Base-by-base conservation (phyloP, 345 rosid genomes). In the Syzygium oleosum region DNA sequence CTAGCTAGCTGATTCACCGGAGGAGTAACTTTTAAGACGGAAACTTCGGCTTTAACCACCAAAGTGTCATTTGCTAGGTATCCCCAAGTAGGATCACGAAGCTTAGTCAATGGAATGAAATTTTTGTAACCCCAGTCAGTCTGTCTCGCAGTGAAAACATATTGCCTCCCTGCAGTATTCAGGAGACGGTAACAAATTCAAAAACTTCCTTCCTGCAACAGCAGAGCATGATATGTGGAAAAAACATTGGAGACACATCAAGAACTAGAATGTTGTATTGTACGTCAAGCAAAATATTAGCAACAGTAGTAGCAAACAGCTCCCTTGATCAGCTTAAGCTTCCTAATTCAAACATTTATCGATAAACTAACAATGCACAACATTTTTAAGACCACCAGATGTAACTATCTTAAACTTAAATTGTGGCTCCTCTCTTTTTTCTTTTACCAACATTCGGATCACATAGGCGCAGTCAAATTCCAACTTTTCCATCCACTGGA, bases 11-110 rank as follows among this genome's bases (percentile, higher is more conserved):
- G 84, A 73, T 43, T 53, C 68, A 31, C 41, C 6, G 31, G 56
- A 43, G 87, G 84, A 29, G 7, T 51, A 17, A n/a, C 79, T n/a
- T 12, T 4, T 68, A 1, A 68, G 79, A 68, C 5, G 15, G 84
- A 51, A 78, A 59, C 56, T 59, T 19, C 10, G 1, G 49, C 56
- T 56, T 80, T 84, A n/a, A 87, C 25, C 58, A 87, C 58, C 88
- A 87, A 79, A 51, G n/a, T 53, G 85, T 87, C 54, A 19, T 78
- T 43, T 31, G 46, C 85, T 23, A 87, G 52, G n/a, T 73, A 87
- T 38, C 88, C 88, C 2, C 2, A 0, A 2, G n/a, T 25, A 87
- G 27, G 10, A 27, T 14, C 23, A 1, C 6, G 86, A 23, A 87
- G 86, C 9, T 63, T 12, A 3, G 61, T 56, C 61, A 56, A 56